phyloP scores from a whole-genome alignment of 257 asterid genomes.

The Nicotiana noctiflora region DNA sequence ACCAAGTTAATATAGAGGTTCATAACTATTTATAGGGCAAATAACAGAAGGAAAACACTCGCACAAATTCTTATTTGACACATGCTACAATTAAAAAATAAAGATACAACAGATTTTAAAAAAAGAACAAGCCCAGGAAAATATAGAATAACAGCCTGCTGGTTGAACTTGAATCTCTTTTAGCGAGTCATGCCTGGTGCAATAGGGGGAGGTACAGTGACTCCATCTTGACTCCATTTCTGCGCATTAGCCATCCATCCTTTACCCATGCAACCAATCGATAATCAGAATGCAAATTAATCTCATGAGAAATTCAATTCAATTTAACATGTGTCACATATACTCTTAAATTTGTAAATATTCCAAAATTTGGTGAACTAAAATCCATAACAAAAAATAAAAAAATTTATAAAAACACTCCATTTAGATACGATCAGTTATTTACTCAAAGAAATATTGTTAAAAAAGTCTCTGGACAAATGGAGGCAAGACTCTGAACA shows the following conservation, averaged over 20 bases:
- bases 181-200: constrained; percentile 21
- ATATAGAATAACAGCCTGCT: neutral
- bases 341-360: too few species aligned
- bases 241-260: constrained; percentile 26
- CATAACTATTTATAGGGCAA: neutral
- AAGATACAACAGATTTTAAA: neutral
- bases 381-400: too few species aligned
- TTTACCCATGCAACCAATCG: neutral
- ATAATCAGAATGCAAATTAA: neutral
- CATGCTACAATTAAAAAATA: neutral
- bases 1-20: neutral
- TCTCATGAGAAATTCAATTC: neutral
- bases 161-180: neutral
- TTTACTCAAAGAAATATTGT: too few species aligned
- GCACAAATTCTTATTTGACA: neutral
- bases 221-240: constrained; percentile 14
- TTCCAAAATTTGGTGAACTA: too few species aligned
- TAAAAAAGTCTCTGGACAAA: too few species aligned
- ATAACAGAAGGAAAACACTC: neutral
- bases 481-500: too few species aligned
- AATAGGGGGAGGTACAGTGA: constrained; percentile 12
- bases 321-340: neutral
- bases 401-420: too few species aligned
- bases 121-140: neutral
- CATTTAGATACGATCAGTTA: too few species aligned